A percentile compares a stretch with the other conserved stretches of the same genome.
These are phyloP conservation scores for Termitomyces sp. DNA, from an alignment of 1,284 basidiomycete genomes.

Conservation along the genomic window DNA sequence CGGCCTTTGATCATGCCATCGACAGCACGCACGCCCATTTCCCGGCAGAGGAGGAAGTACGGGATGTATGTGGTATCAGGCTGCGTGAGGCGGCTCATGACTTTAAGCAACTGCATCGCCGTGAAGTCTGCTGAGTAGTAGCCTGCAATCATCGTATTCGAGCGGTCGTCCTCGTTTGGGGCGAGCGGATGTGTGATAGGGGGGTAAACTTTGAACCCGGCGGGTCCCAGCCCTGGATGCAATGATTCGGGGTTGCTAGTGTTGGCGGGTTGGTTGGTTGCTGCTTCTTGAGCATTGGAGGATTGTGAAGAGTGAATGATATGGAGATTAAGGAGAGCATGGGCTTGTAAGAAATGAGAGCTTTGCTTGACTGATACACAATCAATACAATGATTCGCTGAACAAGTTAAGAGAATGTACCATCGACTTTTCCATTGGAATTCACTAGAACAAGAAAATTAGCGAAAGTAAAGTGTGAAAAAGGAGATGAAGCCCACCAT, in stretches of 20 bases:
- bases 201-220: constrained; percentile 64
- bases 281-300: constrained; percentile 24
- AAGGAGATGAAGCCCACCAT: constrained; percentile 39
- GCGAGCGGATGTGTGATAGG: constrained; percentile 37
- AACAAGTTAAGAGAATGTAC: constrained; percentile 10
- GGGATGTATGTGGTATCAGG: constrained; percentile 55
- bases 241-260: constrained; percentile 42
- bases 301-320: constrained; percentile 70
- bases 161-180: constrained; percentile 21
- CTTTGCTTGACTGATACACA: constrained; percentile 54
- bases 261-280: constrained; percentile 24
- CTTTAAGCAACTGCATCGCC: constrained; percentile 69
- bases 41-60: constrained; percentile 74
- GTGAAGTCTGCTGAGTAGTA: constrained; percentile 51
- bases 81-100: constrained; percentile 67
- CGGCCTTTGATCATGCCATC: constrained; percentile 76
- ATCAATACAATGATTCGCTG: constrained; percentile 2
- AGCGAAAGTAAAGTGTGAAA: background rate
- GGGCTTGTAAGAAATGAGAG: constrained; percentile 74
- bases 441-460: constrained; percentile 29
- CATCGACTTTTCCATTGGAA: constrained; percentile 33
- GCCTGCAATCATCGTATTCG: constrained; percentile 22
- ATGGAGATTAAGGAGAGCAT: constrained; percentile 66
- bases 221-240: constrained; percentile 48
- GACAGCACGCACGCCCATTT: constrained; percentile 71